A percentile compares a stretch with the other conserved stretches of the same genome.
phyloP scores from a whole-genome alignment of 345 rosid genomes.

The Aquilaria yunnanensis region DNA sequence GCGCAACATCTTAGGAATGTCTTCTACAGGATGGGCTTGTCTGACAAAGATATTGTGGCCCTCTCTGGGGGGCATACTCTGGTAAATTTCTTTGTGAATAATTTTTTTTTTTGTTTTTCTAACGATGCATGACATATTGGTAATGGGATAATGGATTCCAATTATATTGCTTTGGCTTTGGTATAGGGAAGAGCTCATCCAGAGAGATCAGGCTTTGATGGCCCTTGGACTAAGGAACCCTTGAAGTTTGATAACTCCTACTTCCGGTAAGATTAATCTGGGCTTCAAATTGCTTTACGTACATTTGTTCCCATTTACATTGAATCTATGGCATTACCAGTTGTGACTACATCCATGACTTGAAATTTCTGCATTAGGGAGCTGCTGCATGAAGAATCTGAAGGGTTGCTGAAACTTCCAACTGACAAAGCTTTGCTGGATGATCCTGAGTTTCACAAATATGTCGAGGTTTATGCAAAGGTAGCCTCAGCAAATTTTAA shows the following conservation, averaged over 20 bases:
- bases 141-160: background rate
- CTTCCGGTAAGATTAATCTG: slow-evolving; percentile 56
- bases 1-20: slow-evolving; percentile 67
- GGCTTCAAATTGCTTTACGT: background rate
- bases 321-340: background rate
- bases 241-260: slow-evolving; percentile 91
- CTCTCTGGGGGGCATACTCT: slow-evolving; percentile 52
- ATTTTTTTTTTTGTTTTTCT: background rate
- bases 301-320: background rate
- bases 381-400: slow-evolving; percentile 64
- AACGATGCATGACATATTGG: too few relatives aligned
- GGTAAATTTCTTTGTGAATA: slow-evolving; percentile 16
- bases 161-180: slow-evolving; percentile 13
- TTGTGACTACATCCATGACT: background rate
- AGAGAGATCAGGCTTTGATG: slow-evolving; percentile 94
- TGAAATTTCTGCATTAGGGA: slow-evolving; percentile 34
- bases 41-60: slow-evolving; percentile 87
- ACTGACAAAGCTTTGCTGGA: slow-evolving; percentile 72
- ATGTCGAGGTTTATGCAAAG: slow-evolving; percentile 81
- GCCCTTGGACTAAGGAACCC: slow-evolving; percentile 95
- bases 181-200: slow-evolving; percentile 85
- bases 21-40: slow-evolving; percentile 83
- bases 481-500: slow-evolving; percentile 24
- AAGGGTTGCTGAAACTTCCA: slow-evolving; percentile 83
- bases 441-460: slow-evolving; percentile 58